Conservation (phyloP, 495 filamentous ascomycete species). For the Podospora pseudocomata region DNA sequence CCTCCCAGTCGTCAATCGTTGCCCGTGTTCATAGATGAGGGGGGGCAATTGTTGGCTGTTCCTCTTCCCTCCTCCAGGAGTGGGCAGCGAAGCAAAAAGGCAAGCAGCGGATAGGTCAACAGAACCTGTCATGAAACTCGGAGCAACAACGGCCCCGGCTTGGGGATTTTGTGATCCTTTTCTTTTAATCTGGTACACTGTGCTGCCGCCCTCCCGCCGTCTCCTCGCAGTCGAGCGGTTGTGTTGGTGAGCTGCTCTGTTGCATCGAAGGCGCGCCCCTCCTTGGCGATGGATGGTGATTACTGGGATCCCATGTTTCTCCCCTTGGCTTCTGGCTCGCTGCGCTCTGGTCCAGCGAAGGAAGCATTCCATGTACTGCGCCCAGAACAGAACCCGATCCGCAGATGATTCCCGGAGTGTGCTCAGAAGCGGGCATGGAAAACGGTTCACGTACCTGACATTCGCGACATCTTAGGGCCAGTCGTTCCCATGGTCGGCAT, state of each 20-base stretch:
- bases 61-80: not conserved
- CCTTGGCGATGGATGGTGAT: not conserved
- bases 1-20: not conserved
- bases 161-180: not conserved
- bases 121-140: not conserved
- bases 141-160: not conserved
- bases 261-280: constrained; percentile 2
- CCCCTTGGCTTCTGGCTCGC: not conserved
- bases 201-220: not conserved
- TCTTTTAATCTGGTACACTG: not conserved
- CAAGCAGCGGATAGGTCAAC: not conserved
- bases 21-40: not conserved
- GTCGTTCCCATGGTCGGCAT: too few relatives aligned
- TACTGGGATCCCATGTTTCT: constrained; percentile 7
- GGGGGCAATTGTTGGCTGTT: constrained; percentile 9
- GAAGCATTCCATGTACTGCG: not conserved
- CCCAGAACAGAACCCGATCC: constrained; percentile 9
- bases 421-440: too few relatives aligned
- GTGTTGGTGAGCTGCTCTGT: not conserved
- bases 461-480: not conserved
- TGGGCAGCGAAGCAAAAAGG: not conserved
- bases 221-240: not conserved
- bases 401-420: not conserved
- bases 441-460: constrained; percentile 5
- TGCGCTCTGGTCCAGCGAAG: not conserved